A percentile compares a stretch with the other conserved stretches of the same genome.
Evolutionary conservation across 352 stramenopile species (phyloP).

Genomic region (Globisporangium abappressorium): DNA sequence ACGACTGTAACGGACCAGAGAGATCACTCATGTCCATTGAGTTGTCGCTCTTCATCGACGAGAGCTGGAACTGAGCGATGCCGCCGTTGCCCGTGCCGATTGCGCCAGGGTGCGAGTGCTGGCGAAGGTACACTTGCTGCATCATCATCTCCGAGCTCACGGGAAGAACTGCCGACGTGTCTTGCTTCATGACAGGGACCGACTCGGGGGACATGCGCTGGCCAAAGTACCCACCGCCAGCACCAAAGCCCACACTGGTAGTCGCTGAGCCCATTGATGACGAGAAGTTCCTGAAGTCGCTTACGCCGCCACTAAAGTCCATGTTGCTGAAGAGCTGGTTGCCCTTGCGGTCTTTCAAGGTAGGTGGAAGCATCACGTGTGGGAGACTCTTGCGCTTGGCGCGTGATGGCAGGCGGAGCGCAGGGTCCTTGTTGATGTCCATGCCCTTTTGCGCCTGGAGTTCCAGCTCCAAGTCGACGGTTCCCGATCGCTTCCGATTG

Average conservation of each 20-base stretch:
- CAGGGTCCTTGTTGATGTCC: slow-evolving; percentile 24
- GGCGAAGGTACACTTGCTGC: slow-evolving; percentile 28
- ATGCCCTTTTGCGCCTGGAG: slow-evolving; percentile 11
- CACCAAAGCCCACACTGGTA: not conserved
- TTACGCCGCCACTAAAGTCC: slow-evolving; percentile 8
- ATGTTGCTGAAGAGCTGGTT: slow-evolving; percentile 30
- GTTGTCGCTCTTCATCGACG: slow-evolving; percentile 14
- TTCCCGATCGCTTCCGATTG: slow-evolving; percentile 18
- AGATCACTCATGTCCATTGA: slow-evolving; percentile 22
- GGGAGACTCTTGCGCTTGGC: slow-evolving; percentile 47
- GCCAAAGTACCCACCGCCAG: slow-evolving; percentile 10
- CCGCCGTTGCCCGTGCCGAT: slow-evolving; percentile 4
- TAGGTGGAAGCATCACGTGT: slow-evolving; percentile 28
- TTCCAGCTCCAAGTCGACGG: slow-evolving; percentile 19
- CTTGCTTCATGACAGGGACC: slow-evolving; percentile 21
- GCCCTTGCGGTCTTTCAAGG: slow-evolving; percentile 25
- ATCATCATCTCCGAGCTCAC: slow-evolving; percentile 24
- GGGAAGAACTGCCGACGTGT: slow-evolving; percentile 30
- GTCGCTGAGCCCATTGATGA: not conserved
- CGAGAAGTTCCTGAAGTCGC: slow-evolving; percentile 22
- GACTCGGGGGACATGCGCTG: slow-evolving; percentile 3
- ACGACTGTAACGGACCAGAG: slow-evolving; percentile 11
- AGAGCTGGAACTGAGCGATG: slow-evolving; percentile 4
- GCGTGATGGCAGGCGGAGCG: slow-evolving; percentile 22
- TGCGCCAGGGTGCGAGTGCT: slow-evolving; percentile 18